phyloP scores from a whole-genome alignment of 495 filamentous ascomycete genomes.

The Penicillium maclennaniae region DNA sequence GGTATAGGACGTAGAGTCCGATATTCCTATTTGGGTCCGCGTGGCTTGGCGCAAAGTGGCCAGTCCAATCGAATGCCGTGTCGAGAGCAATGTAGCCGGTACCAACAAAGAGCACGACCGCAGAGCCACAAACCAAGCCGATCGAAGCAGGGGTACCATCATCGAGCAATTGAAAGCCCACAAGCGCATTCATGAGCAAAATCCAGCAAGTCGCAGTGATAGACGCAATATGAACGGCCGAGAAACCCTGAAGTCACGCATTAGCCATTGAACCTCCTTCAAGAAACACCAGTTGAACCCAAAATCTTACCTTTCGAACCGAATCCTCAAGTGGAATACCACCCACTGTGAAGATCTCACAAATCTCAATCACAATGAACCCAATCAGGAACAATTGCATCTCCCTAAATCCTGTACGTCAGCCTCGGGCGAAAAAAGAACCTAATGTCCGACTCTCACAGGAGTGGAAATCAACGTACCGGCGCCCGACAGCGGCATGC shows the following conservation, averaged over 20 bases:
- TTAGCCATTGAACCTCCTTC: background rate
- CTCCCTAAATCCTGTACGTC: slow-evolving; percentile 55
- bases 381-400: slow-evolving; percentile 91
- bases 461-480: slow-evolving; percentile 51
- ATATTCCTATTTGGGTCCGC: slow-evolving; percentile 63
- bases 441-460: background rate
- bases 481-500: slow-evolving; percentile 88
- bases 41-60: slow-evolving; percentile 61
- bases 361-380: slow-evolving; percentile 86
- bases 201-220: slow-evolving; percentile 89
- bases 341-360: slow-evolving; percentile 94
- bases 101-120: slow-evolving; percentile 71
- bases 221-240: slow-evolving; percentile 85
- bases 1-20: slow-evolving; percentile 89
- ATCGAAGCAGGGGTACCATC: slow-evolving; percentile 86
- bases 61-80: slow-evolving; percentile 83
- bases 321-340: slow-evolving; percentile 69
- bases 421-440: background rate
- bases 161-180: slow-evolving; percentile 91
- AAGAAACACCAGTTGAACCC: background rate
- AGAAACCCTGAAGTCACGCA: slow-evolving; percentile 63
- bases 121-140: slow-evolving; percentile 68
- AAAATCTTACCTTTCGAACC: slow-evolving; percentile 51
- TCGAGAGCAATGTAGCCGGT: slow-evolving; percentile 95
- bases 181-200: slow-evolving; percentile 83